These are phyloP conservation scores for Solanum raphanifolium DNA, from an alignment of 257 asterid species.

Conservation along the genomic window DNA sequence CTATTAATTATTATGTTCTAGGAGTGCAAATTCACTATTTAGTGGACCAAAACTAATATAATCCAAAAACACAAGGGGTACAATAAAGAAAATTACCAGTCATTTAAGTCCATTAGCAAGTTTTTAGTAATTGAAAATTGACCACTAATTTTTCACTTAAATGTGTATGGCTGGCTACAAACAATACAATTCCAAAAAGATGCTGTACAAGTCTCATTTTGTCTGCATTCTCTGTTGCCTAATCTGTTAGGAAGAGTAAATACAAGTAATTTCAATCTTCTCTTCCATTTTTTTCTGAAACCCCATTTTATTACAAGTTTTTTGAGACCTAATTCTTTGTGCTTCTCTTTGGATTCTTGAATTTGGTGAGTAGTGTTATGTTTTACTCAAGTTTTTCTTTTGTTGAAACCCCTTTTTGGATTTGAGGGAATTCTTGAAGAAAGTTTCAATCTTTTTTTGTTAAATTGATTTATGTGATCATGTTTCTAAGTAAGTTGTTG, in stretches of 20 bases:
- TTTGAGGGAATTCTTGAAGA: neutral
- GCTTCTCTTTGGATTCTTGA: neutral
- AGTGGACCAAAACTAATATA: neutral
- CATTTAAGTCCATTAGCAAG: neutral
- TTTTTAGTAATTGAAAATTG: neutral
- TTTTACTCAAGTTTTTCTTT: neutral
- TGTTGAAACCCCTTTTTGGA: neutral
- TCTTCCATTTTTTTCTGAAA: neutral
- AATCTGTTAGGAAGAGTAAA: neutral
- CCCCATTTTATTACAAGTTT: neutral
- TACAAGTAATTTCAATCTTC: neutral
- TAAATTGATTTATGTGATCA: neutral
- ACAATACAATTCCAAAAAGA: neutral
- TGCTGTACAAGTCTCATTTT: neutral
- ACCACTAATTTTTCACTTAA: neutral
- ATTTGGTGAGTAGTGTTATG: neutral
- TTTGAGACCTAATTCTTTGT: constrained; percentile 6
- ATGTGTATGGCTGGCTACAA: neutral
- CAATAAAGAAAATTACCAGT: neutral
- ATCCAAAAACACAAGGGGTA: neutral
- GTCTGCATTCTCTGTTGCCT: neutral
- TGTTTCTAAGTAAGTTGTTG: neutral
- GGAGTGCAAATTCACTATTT: neutral
- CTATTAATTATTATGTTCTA: neutral
- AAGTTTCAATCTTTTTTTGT: neutral